A percentile compares a stretch with the other conserved stretches of the same genome.
phyloP scores from a whole-genome alignment of 441 rosid genomes.

The Erodium texanum region DNA sequence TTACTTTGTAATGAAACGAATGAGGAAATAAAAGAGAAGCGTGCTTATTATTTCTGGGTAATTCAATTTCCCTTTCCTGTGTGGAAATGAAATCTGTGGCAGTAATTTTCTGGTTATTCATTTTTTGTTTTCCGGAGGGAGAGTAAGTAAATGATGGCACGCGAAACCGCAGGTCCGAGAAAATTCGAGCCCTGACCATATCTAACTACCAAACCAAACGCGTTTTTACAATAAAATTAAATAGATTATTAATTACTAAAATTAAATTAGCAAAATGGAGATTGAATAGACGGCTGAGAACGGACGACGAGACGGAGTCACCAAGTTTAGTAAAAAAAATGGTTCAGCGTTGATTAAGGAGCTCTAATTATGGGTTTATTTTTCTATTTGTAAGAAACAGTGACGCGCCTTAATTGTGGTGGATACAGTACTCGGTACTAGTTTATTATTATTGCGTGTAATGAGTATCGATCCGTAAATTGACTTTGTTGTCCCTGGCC shows the following conservation, averaged over 20 bases:
- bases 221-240: neutral
- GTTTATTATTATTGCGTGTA: no score
- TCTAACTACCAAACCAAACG: neutral
- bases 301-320: no score
- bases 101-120: neutral
- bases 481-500: neutral
- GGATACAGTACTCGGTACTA: neutral
- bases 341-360: no score
- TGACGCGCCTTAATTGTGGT: neutral
- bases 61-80: neutral
- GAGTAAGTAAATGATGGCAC: neutral
- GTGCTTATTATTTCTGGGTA: neutral
- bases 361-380: no score
- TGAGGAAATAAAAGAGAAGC: neutral
- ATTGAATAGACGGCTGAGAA: no score
- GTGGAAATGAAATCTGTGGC: neutral
- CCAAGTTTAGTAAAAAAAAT: no score
- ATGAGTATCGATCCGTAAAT: neutral
- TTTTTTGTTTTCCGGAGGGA: neutral
- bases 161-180: neutral
- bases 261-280: no score
- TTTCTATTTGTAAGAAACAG: no score
- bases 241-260: no score
- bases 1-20: neutral
- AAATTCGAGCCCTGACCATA: neutral